Conservation (phyloP, 1,139 yeast genomes). For the Yamadazyma diddensiae region DNA sequence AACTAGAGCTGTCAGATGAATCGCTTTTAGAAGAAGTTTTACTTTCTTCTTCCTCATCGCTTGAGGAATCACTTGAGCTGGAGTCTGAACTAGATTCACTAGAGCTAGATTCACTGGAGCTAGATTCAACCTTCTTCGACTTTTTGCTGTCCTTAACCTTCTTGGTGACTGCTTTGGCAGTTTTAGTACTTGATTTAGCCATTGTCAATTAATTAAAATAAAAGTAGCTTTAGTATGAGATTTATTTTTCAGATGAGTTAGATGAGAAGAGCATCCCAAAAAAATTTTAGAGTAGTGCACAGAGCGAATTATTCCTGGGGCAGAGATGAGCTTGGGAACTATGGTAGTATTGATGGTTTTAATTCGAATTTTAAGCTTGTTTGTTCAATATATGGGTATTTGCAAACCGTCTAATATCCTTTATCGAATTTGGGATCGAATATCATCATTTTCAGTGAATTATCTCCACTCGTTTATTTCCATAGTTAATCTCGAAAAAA, state of each 20-base stretch:
- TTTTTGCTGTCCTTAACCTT: slow-evolving; percentile 10
- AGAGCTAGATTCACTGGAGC: slow-evolving; percentile 2
- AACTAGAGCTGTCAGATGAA: slow-evolving; percentile 13
- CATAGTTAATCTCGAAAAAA: no score
- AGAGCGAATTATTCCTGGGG: not conserved
- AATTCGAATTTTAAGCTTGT: no score
- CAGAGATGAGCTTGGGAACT: slow-evolving; percentile 1
- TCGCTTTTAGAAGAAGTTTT: slow-evolving; percentile 1
- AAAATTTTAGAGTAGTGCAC: slow-evolving; percentile 7
- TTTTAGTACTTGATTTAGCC: slow-evolving; percentile 20
- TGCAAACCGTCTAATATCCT: no score
- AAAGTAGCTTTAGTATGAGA: slow-evolving; percentile 1
- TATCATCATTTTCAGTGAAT: no score
- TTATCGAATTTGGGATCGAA: no score
- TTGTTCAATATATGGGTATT: no score
- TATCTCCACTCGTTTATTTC: no score
- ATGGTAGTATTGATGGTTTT: no score
- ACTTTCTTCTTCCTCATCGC: not conserved
- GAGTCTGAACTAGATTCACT: slow-evolving; percentile 14
- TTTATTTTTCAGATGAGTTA: slow-evolving; percentile 7
- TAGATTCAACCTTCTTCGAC: slow-evolving; percentile 7
- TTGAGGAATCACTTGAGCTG: slow-evolving; percentile 15
- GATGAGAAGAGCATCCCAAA: slow-evolving; percentile 13
- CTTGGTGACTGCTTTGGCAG: slow-evolving; percentile 30
- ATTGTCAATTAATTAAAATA: slow-evolving; percentile 5